Evolutionary conservation across 2,329 filamentous ascomycete species (phyloP).

Genomic region (Thermothelomyces thermophilus): DNA sequence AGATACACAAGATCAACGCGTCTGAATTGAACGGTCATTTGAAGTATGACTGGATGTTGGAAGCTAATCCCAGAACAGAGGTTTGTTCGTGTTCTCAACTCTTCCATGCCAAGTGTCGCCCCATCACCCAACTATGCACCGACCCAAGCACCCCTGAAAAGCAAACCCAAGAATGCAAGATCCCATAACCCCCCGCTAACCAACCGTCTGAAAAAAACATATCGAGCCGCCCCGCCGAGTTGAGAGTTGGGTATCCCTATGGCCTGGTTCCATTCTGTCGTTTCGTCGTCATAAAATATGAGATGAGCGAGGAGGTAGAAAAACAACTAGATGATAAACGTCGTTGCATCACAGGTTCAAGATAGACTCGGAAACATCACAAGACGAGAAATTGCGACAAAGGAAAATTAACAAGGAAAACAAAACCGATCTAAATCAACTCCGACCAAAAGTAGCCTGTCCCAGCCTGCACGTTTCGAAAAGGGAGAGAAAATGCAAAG

Average conservation of each 20-base stretch:
- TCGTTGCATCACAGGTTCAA: slow-evolving; percentile 16
- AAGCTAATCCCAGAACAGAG: no score
- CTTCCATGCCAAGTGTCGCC: not conserved
- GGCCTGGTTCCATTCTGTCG: slow-evolving; percentile 7
- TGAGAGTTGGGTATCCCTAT: slow-evolving; percentile 15
- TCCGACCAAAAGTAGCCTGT: not conserved
- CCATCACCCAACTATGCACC: not conserved
- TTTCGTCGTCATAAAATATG: slow-evolving; percentile 12
- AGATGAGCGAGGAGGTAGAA: slow-evolving; percentile 8
- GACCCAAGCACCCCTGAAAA: not conserved
- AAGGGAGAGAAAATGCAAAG: slow-evolving; percentile 8
- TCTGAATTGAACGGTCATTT: no score
- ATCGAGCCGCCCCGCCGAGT: not conserved
- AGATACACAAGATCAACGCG: no score
- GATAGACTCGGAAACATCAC: not conserved
- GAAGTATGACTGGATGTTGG: no score
- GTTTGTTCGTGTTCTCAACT: no score
- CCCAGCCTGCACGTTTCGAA: not conserved
- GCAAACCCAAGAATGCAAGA: not conserved
- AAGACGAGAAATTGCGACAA: not conserved
- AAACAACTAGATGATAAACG: slow-evolving; percentile 7
- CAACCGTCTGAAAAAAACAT: not conserved
- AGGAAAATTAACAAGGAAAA: slow-evolving; percentile 1
- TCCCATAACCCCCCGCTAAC: not conserved
- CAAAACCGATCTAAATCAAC: slow-evolving; percentile 4